A percentile compares a stretch with the other conserved stretches of the same genome.
Conservation (phyloP, 345 rosid genomes). For the Streptanthus diversifolius region DNA sequence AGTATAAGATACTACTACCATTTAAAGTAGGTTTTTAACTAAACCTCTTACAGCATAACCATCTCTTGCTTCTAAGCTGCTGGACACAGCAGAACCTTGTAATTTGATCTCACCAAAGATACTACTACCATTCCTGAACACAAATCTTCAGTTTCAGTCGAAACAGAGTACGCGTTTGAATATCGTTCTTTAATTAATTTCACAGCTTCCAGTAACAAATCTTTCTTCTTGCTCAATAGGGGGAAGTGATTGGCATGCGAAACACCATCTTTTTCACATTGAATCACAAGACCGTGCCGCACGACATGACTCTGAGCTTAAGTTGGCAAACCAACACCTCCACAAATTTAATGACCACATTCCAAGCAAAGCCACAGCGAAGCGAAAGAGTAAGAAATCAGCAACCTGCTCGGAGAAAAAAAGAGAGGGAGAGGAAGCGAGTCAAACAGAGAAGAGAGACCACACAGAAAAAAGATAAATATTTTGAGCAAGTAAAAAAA, state of each 20-base stretch:
- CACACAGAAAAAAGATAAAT: neutral
- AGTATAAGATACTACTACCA: too few species aligned
- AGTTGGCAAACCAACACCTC: constrained; percentile 80
- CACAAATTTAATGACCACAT: constrained; percentile 84
- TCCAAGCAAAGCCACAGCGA: constrained; percentile 67
- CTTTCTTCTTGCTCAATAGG: constrained; percentile 66
- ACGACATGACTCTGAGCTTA: constrained; percentile 66
- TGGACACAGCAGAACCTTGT: constrained; percentile 23
- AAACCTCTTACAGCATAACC: constrained; percentile 67
- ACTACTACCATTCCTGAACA: constrained; percentile 53
- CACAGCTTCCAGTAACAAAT: constrained; percentile 45
- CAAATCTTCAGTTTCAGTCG: neutral
- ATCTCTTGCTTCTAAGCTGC: constrained; percentile 18
- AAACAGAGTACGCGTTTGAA: neutral
- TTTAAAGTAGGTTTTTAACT: too few species aligned
- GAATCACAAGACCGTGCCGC: constrained; percentile 69
- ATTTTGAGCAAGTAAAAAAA: too few species aligned
- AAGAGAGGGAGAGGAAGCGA: neutral
- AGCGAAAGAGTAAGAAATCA: neutral
- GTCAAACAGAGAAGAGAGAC: neutral
- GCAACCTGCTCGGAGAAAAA: neutral
- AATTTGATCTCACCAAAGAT: constrained; percentile 37
- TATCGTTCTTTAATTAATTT: constrained; percentile 53
- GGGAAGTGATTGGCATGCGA: constrained; percentile 52
- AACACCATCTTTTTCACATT: constrained; percentile 89